Base-by-base conservation (phyloP, 2,329 filamentous ascomycete species). In the Scedosporium dehoogii region DNA sequence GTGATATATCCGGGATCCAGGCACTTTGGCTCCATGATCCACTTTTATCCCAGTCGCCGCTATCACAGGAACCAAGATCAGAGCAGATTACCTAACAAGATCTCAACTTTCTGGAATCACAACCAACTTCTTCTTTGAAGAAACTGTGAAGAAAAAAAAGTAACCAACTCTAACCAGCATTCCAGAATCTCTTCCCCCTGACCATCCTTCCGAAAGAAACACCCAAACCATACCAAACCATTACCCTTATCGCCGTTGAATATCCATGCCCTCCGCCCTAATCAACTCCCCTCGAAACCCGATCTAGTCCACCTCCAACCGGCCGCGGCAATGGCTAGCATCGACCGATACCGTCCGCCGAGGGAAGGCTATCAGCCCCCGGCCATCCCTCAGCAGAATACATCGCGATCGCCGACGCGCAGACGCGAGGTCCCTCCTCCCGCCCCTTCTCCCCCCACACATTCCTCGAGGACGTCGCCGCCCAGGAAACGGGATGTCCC, bases 291-390 rank as follows among this genome's bases (percentile, higher is more conserved):
- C 44, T 16, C 59, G 25, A 18, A 46, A 60, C 27, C 27, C 29
- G 48, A 29, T 53, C 23, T 60, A 33, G 42, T 41, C 44, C 38
- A 38, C 38, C n/a, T 16, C 33, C 58, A n/a, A 44, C 6, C 56
- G 58, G 2, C 41, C 18, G 23, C 21, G 51, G 51, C 60, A 29
- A 85, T 85, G 83, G 83, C 82, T 66, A 85, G 81, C 71, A 79
- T 85, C 72, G 82, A 85, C 70, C 75, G 80, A 69, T 85, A 85
- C 68, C 78, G 82, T 65, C 81, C 81, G 61, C 75, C 79, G 59
- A 78, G 81, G 64, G 83, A 85, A 71, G 78, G 77, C 66, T 85
- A 85, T 66, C 81, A 84, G 67, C 81, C 83, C 62, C 82, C 83
- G 14, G 72, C 73, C 38, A 68, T 81, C 67, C 76, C 65, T 67